A percentile compares a stretch with the other conserved stretches of the same genome.
phyloP scores from a whole-genome alignment of 1,284 basidiomycete species.

The Tilletia walkeri region DNA sequence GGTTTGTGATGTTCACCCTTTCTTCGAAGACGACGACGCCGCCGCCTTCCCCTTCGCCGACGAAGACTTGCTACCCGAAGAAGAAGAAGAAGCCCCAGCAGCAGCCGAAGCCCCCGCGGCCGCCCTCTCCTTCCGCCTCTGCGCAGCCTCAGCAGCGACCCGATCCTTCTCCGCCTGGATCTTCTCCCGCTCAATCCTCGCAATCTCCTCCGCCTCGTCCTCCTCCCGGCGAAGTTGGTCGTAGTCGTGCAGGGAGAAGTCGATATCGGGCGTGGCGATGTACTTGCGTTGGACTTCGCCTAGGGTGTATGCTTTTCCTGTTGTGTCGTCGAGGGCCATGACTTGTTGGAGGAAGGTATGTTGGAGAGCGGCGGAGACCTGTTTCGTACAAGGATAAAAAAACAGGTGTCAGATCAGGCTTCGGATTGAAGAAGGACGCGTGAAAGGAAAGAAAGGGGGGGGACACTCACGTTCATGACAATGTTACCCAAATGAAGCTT shows the following conservation, averaged over 20 bases:
- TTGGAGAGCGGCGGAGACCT: conserved; percentile 56
- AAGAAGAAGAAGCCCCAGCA: background rate
- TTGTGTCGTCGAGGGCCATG: conserved; percentile 68
- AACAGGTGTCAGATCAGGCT: background rate
- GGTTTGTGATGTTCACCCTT: no score
- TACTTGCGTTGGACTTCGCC: conserved; percentile 84
- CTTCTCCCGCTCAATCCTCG: background rate
- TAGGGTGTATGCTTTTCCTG: conserved; percentile 68
- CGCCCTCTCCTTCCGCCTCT: conserved; percentile 8
- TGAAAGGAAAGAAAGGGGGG: background rate
- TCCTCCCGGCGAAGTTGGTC: background rate
- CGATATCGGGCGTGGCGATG: conserved; percentile 79
- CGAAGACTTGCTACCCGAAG: background rate
- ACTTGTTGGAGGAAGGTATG: conserved; percentile 87
- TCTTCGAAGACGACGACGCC: no score
- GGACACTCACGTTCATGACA: conserved; percentile 38
- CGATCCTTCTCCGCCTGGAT: background rate
- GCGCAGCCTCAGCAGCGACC: conserved; percentile 3
- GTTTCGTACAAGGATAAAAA: background rate
- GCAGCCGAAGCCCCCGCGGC: conserved; percentile 3
- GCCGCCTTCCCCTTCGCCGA: no score
- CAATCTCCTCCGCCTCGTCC: background rate
- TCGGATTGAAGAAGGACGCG: no score
- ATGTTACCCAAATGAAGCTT: conserved; percentile 45
- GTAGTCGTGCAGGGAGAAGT: conserved; percentile 67